Conservation (phyloP, 441 rosid genomes). For the Dalechampia spathulata region DNA sequence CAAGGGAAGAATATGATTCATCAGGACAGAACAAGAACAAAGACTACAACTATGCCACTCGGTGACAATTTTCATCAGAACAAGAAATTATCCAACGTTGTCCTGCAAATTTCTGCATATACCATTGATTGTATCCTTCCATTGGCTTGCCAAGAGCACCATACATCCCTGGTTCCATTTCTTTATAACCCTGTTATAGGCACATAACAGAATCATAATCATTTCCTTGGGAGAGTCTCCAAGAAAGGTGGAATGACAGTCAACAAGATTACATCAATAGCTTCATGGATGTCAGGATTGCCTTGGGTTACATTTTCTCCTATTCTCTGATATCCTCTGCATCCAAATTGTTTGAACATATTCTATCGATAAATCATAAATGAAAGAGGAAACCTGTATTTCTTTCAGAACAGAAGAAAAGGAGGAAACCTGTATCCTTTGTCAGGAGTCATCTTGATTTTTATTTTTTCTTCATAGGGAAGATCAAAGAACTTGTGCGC, state of each 20-base stretch:
- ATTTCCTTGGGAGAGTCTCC: background rate
- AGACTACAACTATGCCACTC: too few species aligned
- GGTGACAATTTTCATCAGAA: too few species aligned
- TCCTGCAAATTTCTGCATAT: too few species aligned
- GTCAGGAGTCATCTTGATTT: constrained; percentile 66
- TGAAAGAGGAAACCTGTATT: too few species aligned
- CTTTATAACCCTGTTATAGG: constrained; percentile 56
- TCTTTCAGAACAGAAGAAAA: too few species aligned
- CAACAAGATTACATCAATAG: constrained; percentile 55
- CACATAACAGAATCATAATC: background rate
- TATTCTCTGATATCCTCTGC: constrained; percentile 86
- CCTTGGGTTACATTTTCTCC: constrained; percentile 87
- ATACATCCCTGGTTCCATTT: constrained; percentile 58
- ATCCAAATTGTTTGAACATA: too few species aligned
- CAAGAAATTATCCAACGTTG: too few species aligned
- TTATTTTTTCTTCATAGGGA: constrained; percentile 62
- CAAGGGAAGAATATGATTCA: too few species aligned
- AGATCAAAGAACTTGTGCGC: constrained; percentile 48
- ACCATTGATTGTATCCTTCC: constrained; percentile 90
- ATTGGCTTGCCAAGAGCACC: constrained; percentile 66
- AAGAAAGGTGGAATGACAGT: background rate
- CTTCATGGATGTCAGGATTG: constrained; percentile 69
- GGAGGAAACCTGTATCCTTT: constrained; percentile 10
- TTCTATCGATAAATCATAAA: too few species aligned
- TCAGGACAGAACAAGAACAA: background rate